Base-by-base conservation (phyloP, 331 rosid species). In the Spiraea crenata region DNA sequence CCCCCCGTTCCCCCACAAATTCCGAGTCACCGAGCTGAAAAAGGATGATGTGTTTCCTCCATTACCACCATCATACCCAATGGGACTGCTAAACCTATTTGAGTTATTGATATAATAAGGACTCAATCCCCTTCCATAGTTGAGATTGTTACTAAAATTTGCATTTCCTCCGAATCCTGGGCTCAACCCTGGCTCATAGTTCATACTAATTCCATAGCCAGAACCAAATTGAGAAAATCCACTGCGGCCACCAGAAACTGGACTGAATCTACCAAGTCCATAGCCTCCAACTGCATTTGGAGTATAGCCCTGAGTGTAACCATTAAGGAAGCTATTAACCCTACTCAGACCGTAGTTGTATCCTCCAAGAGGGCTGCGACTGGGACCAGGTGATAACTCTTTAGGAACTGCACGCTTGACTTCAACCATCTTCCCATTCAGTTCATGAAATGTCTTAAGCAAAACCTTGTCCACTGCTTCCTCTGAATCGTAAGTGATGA, bases 401-500 rank as follows among this genome's bases (percentile, higher is more conserved):
- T 79, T 79, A 0, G 82, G 82, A 73, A 79, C 82, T 19, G 82
- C 82, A 54, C 82, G 79, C 76, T 79, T 79, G 37, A 79, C 82
- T 67, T 79, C 82, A 62, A 79, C 82, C 82, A 79, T 74, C 72
- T 79, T 79, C 5, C 82, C 82, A n/a, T 79, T 79, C 72, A 79
- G 65, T 69, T 74, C 82, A 63, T 79, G 82, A 49, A 79, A 79
- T 19, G 82, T 79, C 67, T 74, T 74, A n/a, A 79, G 77, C 58
- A 79, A 71, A 55, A 79, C 76, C 57, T 74, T 73, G 56, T 79
- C 82, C 46, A 79, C 82, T 34, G 79, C 79, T 42, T 79, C 83
- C 69, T 79, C 83, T 0, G 80, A 70, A 74, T 79, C 83, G 50
- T 79, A 79, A 11, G 83, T 74, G 58, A 79, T 79, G 34, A 79